Conservation (phyloP, 345 rosid genomes). For the Acer yangbiense region DNA sequence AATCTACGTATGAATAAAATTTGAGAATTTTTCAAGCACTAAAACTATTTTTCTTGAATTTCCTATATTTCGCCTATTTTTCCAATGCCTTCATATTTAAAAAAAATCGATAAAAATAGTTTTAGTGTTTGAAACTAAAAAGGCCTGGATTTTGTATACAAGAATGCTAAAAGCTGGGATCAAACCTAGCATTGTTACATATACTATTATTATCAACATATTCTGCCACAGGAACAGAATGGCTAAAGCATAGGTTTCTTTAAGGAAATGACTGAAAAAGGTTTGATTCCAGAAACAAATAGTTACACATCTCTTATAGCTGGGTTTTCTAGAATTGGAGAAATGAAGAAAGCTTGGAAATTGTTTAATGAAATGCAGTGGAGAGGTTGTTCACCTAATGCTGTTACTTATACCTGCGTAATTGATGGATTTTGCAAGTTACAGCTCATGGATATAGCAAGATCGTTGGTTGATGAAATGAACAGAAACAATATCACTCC, state of each 20-base stretch:
- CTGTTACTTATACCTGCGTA: slow-evolving; percentile 51
- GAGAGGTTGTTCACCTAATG: slow-evolving; percentile 37
- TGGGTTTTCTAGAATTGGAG: slow-evolving; percentile 48
- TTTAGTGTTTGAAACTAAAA: too few relatives aligned
- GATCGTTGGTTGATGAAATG: slow-evolving; percentile 45
- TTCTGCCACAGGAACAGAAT: slow-evolving; percentile 27
- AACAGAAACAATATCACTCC: slow-evolving; percentile 32
- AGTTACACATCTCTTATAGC: slow-evolving; percentile 46
- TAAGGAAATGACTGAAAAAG: slow-evolving; percentile 40
- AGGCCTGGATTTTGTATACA: slow-evolving; percentile 37
- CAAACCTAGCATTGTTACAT: slow-evolving; percentile 35
- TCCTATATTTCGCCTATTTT: too few relatives aligned
- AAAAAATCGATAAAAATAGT: too few relatives aligned
- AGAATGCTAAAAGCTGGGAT: slow-evolving; percentile 50
- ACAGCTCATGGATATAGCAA: slow-evolving; percentile 46
- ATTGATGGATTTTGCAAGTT: slow-evolving; percentile 49
- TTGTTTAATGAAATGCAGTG: slow-evolving; percentile 35
- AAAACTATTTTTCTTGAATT: too few relatives aligned
- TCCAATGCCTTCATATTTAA: too few relatives aligned
- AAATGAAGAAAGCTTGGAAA: slow-evolving; percentile 43
- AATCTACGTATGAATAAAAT: too few relatives aligned
- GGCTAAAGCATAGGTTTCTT: slow-evolving; percentile 40
- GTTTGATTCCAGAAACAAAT: slow-evolving; percentile 42
- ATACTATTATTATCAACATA: slow-evolving; percentile 49
- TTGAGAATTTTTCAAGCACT: too few relatives aligned